Conservation (phyloP, 2,329 filamentous ascomycete species). For the Venturia nashicola region DNA sequence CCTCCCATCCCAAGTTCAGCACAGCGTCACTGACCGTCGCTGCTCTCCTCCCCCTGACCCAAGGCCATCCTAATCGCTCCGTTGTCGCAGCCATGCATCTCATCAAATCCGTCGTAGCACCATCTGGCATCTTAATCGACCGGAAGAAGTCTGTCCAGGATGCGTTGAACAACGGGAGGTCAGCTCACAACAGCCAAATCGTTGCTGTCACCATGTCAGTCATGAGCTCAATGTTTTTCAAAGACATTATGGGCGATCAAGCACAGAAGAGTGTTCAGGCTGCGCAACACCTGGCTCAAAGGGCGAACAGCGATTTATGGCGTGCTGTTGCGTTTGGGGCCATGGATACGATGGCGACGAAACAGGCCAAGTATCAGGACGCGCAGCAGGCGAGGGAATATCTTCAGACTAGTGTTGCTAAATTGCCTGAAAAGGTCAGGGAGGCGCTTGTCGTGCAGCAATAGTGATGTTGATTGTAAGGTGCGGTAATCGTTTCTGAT, state of each 20-base stretch:
- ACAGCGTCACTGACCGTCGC: conserved; percentile 50
- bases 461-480: not conserved
- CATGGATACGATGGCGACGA: conserved; percentile 62
- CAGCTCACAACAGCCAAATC: conserved; percentile 63
- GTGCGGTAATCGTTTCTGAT: too few relatives aligned
- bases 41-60: conserved; percentile 54
- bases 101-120: conserved; percentile 51
- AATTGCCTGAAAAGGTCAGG: conserved; percentile 13
- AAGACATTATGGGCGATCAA: conserved; percentile 58
- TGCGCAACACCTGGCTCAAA: conserved; percentile 45
- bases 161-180: conserved; percentile 57
- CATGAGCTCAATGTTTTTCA: conserved; percentile 75
- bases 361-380: conserved; percentile 46
- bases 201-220: conserved; percentile 74
- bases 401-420: conserved; percentile 21
- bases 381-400: conserved; percentile 34
- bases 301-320: conserved; percentile 24
- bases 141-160: conserved; percentile 67
- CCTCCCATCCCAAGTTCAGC: conserved; percentile 30
- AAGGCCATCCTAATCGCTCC: conserved; percentile 57
- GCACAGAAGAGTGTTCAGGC: conserved; percentile 37
- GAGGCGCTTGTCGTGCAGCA: conserved; percentile 3
- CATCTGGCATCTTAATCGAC: conserved; percentile 54
- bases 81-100: conserved; percentile 69
- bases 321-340: conserved; percentile 63